phyloP scores from a whole-genome alignment of 1,284 basidiomycete genomes.

The Trametes sp. region DNA sequence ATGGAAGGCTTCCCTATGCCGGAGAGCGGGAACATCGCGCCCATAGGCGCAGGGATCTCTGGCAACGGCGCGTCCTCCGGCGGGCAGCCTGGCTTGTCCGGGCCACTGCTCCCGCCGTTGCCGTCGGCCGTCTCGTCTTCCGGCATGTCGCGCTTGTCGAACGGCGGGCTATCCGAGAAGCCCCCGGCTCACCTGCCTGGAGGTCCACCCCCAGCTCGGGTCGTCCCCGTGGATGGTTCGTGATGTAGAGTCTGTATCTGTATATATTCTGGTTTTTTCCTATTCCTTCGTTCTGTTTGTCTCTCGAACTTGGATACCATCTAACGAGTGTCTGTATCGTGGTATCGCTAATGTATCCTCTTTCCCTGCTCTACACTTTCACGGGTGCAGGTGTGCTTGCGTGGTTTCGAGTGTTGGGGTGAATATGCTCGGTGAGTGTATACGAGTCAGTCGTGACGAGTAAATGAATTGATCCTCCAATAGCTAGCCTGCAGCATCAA shows the following conservation, averaged over 20 bases:
- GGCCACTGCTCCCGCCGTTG: slow-evolving; percentile 20
- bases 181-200: slow-evolving; percentile 17
- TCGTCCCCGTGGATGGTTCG: slow-evolving; percentile 34
- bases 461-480: too few species aligned
- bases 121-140: slow-evolving; percentile 11
- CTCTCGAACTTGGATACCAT: slow-evolving; percentile 6
- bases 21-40: slow-evolving; percentile 24
- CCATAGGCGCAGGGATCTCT: slow-evolving; percentile 8
- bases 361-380: not conserved
- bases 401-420: too few species aligned
- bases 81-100: not conserved
- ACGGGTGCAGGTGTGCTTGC: not conserved
- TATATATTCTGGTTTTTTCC: not conserved
- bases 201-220: slow-evolving; percentile 22
- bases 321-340: slow-evolving; percentile 7
- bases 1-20: slow-evolving; percentile 25
- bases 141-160: slow-evolving; percentile 26
- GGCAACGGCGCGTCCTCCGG: slow-evolving; percentile 2
- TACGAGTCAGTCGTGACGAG: too few species aligned
- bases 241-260: slow-evolving; percentile 8
- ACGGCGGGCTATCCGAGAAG: slow-evolving; percentile 27
- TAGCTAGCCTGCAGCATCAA: not conserved
- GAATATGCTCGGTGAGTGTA: too few species aligned
- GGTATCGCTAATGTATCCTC: slow-evolving; percentile 14
- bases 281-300: not conserved